Evolutionary conservation across 345 rosid genomes (phyloP), one percentile per base, ranked within the genome.

Genomic region (Tarenaya hassleriana): DNA sequence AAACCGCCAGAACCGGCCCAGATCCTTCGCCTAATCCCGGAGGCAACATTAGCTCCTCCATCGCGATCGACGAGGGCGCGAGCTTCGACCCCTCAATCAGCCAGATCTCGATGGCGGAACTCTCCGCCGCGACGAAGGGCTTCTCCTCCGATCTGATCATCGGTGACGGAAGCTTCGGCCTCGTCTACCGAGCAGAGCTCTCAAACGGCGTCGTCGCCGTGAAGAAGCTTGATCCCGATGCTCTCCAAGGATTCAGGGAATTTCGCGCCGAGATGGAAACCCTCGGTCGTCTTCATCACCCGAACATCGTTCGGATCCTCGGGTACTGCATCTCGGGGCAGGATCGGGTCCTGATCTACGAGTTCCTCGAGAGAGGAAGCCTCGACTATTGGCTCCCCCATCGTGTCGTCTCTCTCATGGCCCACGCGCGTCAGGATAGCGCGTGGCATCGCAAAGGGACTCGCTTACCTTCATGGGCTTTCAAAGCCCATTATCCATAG

Each of bases 151-250:
- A 77, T 39, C 72, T 72, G 4, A 77, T 91, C 59, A 37, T 91
- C 62, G 98, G 97, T 46, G 95, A 90, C 50, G 97, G 97, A 16
- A 82, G 97, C 44, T 90, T 90, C 62, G 97, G 98, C 34, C 51
- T 70, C 29, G 98, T 91, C 15, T 91, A 84, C 74, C 69, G 68
- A 19, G 96, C 95, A 4, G 41, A 41, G 2, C 84, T 91, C 12
- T 39, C 73, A 8, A 56, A 49, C 62, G 84, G 82, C 55, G 70
- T 50, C 69, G 96, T 91, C 7, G 96, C 98, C 15, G 72, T 80
- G 18, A 91, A 91, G 64, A 84, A 77, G 60, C 96, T 91, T 20
- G 83, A 77, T 54, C 81, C 68, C 1, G 78, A 84, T 61, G 96
- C 98, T 32, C 73, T 84, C 39, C 96, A 87, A 66, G 98, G 98